phyloP scores from a whole-genome alignment of 1,284 basidiomycete genomes.

The Ganoderma resinaceum region DNA sequence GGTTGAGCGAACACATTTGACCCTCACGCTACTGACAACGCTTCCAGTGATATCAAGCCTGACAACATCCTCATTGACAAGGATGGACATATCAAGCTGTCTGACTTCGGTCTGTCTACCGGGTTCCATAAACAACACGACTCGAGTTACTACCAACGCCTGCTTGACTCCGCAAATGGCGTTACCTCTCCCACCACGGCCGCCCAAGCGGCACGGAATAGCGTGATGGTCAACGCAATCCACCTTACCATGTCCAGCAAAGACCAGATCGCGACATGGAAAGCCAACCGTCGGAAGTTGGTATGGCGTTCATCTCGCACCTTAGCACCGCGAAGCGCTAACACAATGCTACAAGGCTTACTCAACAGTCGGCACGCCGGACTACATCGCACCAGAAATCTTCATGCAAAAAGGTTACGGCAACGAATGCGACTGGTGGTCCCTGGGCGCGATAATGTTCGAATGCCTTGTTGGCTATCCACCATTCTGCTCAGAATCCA shows the following conservation, averaged over 20 bases:
- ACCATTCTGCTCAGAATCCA: slow-evolving; percentile 97
- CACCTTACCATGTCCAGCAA: slow-evolving; percentile 93
- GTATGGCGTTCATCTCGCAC: slow-evolving; percentile 49
- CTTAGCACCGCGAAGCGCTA: slow-evolving; percentile 3
- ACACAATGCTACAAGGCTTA: slow-evolving; percentile 72
- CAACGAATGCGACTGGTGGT: slow-evolving; percentile 99
- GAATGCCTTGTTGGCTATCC: slow-evolving; percentile 98
- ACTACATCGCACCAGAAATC: slow-evolving; percentile 99
- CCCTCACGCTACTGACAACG: slow-evolving; percentile 16
- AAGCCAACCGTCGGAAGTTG: slow-evolving; percentile 96
- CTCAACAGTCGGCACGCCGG: slow-evolving; percentile 98
- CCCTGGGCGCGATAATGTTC: slow-evolving; percentile 97
- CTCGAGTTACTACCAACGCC: slow-evolving; percentile 92
- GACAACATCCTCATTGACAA: slow-evolving; percentile 99
- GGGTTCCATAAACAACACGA: slow-evolving; percentile 98
- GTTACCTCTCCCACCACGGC: slow-evolving; percentile 48
- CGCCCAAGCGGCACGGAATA: slow-evolving; percentile 70
- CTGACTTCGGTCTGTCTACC: slow-evolving; percentile 98
- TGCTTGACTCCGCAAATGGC: slow-evolving; percentile 65
- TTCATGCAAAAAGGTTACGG: slow-evolving; percentile 98
- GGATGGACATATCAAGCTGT: slow-evolving; percentile 96
- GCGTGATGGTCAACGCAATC: slow-evolving; percentile 95
- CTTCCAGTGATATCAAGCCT: slow-evolving; percentile 92
- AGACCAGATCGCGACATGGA: slow-evolving; percentile 98
- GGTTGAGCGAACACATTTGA: slow-evolving; percentile 34